Conservation (phyloP, 345 rosid species). For the Melaleuca alternifolia region DNA sequence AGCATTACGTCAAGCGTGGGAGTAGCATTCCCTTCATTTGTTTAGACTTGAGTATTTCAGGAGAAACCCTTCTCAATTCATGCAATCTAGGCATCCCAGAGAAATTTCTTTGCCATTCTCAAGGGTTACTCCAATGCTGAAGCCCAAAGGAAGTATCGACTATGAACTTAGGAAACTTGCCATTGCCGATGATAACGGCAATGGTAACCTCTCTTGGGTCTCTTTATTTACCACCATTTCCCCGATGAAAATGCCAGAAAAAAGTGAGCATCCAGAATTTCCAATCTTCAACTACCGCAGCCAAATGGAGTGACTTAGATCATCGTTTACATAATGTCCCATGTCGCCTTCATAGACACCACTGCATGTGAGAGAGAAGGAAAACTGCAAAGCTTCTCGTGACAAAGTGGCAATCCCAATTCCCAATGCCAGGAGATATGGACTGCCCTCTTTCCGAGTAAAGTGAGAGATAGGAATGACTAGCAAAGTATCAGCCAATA, state of each 20-base stretch:
- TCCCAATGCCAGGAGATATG: not conserved
- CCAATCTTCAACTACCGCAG: not conserved
- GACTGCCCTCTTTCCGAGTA: not conserved
- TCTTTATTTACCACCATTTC: not conserved
- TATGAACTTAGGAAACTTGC: not conserved
- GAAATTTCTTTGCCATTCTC: not conserved
- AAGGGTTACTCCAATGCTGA: not conserved
- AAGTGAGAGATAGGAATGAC: not conserved
- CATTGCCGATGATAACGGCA: not conserved
- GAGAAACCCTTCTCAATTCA: not conserved
- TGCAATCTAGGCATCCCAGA: not conserved
- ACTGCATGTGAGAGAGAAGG: not conserved
- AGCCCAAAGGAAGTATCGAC: not conserved
- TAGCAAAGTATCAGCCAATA: not conserved
- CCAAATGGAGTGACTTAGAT: not conserved
- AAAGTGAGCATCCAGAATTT: not conserved
- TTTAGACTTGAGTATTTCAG: not conserved
- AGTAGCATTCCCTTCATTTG: not conserved
- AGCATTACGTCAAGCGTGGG: not conserved
- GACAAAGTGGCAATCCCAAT: not conserved
- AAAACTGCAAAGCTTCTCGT: not conserved
- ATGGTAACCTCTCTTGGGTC: not conserved
- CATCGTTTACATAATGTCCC: not conserved
- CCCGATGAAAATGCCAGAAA: not conserved
- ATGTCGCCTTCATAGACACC: not conserved